Evolutionary conservation across 2,329 filamentous ascomycete genomes (phyloP), one percentile per base, ranked within the genome.

Genomic region (Fusarium nygamai): DNA sequence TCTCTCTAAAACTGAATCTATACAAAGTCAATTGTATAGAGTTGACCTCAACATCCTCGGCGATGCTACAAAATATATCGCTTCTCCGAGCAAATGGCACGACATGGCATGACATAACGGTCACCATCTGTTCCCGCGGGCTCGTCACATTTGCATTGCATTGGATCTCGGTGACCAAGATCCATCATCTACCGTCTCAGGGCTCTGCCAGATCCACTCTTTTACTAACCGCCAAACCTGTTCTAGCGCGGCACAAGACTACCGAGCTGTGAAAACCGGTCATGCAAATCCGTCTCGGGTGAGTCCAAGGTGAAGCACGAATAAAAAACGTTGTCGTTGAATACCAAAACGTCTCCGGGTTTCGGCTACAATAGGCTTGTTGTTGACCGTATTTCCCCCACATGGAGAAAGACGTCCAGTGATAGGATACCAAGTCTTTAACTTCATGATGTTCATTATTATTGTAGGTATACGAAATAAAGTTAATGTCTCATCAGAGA

Each of bases 191-290:
- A 33, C 19, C 38, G 33, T 67, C 24, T 61, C 44, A 68, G 63
- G 65, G 65, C 53, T 68, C 53, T 61, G 43, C 19, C 29, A 56
- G 50, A 38, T 59, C 73, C 75, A 77, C 75, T 69, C 53, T 72
- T 69, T 68, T 64, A 72, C 65, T 69, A 74, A 69, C 70, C 67
- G 38, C 71, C 60, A 69, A 75, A 56, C 75, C 74, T 61, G 56
- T 67, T 74, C 47, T 44, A 61, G 74, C 44, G 48, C 76, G 76
- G 76, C 73, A 77, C 65, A 77, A 78, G 64, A 77, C 73, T 66
- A 76, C 76, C 76, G 76, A 73, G 20, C 22, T 38, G 24, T 33
- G 47, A 65, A 65, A 66, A 59, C 51, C 71, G 71, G 71, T 61
- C 43, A 70, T 74, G 38, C 50, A 74, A 72, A 64, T 74, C 72